Percentiles rank a stretch among this genome's conserved stretches.
These are phyloP conservation scores for Arthrobotrys sinensis DNA, from an alignment of 2,329 filamentous ascomycete genomes.

Conservation along the genomic window DNA sequence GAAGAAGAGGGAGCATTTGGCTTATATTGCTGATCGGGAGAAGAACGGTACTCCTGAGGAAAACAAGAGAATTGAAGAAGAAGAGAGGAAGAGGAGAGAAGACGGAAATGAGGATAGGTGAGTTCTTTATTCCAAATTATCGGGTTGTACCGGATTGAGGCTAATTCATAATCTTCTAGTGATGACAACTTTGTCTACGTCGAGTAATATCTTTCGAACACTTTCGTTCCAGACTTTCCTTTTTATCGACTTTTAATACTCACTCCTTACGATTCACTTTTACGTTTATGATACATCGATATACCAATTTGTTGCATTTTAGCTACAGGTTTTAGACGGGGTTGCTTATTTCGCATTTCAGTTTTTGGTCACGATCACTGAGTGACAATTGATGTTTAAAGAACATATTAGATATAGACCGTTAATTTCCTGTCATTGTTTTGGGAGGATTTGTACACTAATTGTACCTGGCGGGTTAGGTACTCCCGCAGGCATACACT, in stretches of 20 bases:
- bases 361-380: conserved; percentile 3
- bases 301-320: conserved; percentile 34
- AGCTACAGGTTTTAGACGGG: conserved; percentile 26
- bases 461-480: conserved; percentile 13
- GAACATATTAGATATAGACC: conserved; percentile 20
- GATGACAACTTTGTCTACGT: conserved; percentile 60
- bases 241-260: conserved; percentile 18
- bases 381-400: conserved; percentile 9
- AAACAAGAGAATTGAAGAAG: conserved; percentile 48
- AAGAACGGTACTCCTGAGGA: conserved; percentile 57
- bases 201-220: conserved; percentile 36
- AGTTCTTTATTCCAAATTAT: neutral
- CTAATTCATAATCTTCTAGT: conserved; percentile 40
- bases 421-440: conserved; percentile 9
- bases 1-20: conserved; percentile 71
- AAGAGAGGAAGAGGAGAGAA: conserved; percentile 53
- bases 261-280: conserved; percentile 22
- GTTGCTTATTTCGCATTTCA: neutral
- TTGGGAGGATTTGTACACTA: conserved; percentile 27
- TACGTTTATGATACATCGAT: conserved; percentile 26
- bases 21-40: conserved; percentile 44
- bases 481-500: conserved; percentile 34
- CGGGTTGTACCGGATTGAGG: neutral
- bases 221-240: neutral
- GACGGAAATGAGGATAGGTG: conserved; percentile 60